phyloP scores from a whole-genome alignment of 179 eudicot genomes.

The Patellifolia procumbens region DNA sequence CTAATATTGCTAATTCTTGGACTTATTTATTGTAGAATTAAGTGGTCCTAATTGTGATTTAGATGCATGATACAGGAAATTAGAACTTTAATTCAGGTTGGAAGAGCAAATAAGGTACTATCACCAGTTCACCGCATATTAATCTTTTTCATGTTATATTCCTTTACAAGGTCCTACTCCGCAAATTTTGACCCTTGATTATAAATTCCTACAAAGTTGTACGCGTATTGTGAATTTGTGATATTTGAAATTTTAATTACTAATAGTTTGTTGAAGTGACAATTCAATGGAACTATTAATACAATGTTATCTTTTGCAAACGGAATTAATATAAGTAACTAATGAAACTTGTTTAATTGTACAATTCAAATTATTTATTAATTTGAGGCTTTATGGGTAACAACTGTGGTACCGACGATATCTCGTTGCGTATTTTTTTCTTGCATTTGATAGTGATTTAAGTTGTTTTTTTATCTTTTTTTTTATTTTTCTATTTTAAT shows the following conservation, averaged over 20 bases:
- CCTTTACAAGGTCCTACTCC: conserved; percentile 1
- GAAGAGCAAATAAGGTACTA: neutral
- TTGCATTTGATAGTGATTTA: too few relatives aligned
- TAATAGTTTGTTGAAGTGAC: neutral
- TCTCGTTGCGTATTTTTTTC: too few relatives aligned
- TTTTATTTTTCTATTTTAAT: too few relatives aligned
- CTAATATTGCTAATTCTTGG: neutral
- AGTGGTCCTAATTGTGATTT: conserved; percentile 19
- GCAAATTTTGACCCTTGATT: conserved; percentile 12
- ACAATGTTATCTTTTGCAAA: neutral
- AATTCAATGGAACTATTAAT: neutral
- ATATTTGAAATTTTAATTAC: neutral
- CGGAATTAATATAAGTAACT: neutral
- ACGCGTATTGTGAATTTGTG: neutral
- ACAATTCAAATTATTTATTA: too few relatives aligned
- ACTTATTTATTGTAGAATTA: neutral
- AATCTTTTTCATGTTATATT: neutral
- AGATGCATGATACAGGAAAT: neutral
- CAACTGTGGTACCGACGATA: too few relatives aligned
- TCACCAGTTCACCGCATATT: neutral
- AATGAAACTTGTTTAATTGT: too few relatives aligned
- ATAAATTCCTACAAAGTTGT: neutral
- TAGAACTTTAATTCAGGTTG: neutral
- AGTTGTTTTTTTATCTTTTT: too few relatives aligned
- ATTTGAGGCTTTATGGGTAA: too few relatives aligned